Percentiles rank a stretch among this genome's conserved stretches.
Conservation (phyloP, 306 rosid species). For the Rosa rugosa region DNA sequence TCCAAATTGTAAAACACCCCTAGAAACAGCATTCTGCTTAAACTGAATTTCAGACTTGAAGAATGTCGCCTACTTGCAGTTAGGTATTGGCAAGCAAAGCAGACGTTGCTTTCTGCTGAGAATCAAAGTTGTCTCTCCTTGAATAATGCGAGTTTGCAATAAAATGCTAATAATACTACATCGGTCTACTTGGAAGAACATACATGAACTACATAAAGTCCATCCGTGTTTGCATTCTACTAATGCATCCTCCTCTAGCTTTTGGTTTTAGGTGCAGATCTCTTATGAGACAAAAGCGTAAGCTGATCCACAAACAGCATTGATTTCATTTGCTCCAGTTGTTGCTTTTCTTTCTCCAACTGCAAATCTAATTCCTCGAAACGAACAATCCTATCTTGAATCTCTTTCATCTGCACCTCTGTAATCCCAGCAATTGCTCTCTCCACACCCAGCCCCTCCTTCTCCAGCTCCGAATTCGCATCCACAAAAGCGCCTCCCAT, state of each 20-base stretch:
- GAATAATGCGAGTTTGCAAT: not conserved
- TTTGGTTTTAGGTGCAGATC: conserved; percentile 32
- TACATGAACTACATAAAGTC: conserved; percentile 5
- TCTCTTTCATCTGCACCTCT: conserved; percentile 71
- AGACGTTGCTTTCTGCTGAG: not conserved
- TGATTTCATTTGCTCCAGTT: conserved; percentile 69
- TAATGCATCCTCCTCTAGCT: conserved; percentile 28
- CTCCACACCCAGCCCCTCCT: conserved; percentile 67
- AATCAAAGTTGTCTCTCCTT: not conserved
- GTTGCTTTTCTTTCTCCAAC: conserved; percentile 70
- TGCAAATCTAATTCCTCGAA: conserved; percentile 70
- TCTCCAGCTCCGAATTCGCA: conserved; percentile 54
- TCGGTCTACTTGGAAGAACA: not conserved
- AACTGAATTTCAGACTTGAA: not conserved
- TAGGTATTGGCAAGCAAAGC: not conserved
- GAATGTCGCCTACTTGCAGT: not conserved
- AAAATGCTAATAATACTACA: not conserved
- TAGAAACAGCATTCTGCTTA: not conserved
- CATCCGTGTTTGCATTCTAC: conserved; percentile 39
- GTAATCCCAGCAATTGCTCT: conserved; percentile 58
- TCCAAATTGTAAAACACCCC: not conserved
- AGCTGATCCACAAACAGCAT: conserved; percentile 78
- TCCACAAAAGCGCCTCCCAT: conserved; percentile 42
- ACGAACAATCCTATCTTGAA: conserved; percentile 55
- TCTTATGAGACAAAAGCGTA: conserved; percentile 45